Evolutionary conservation across 106 monocot species (phyloP), one percentile per base, ranked within the genome.

Genomic region (Dendrobium nobile): DNA sequence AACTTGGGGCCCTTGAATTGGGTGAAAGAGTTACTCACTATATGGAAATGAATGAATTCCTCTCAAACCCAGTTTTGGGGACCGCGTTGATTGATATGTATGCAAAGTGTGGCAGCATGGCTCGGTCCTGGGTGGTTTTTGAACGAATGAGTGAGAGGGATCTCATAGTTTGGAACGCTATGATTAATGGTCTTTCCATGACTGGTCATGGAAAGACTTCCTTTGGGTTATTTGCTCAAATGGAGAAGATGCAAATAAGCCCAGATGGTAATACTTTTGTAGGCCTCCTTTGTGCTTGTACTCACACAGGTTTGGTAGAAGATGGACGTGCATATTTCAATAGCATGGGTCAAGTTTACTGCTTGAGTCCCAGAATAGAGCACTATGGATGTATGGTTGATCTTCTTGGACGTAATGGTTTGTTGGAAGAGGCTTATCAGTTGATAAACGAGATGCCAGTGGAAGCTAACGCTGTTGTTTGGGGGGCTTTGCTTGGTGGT

Each of bases 371-470:
- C 27, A 85, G 87, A 68, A 86, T 95, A 33, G 92, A 92, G 85
- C 95, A 95, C 73, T 95, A 92, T 77, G 95, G 95, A 59, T 90
- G 90, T 56, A 85, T 95, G 86, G 89, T 95, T 64, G 92, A 95
- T 80, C 87, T 95, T 31, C 86, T 92, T 22, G 84, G 88, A 2
- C 87, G 95, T 43, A 88, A 83, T 40, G 95, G 95, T 1, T 80
- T 95, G n/a, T 73, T 95, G 33, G 89, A 84, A 9, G 92, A 92
- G 22, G 92, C 92, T 80, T 73, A 84, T 81, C 79, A 75, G 47
- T 54, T 90, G 78, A 90, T 95, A 56, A 77, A 84, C 48, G 77
- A 86, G 54, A 95, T 95, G 92, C 90, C 90, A 4, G 82, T 89
- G 78, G 87, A 88, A 68, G 82, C 90, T 48, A 92, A 95, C 77